Base-by-base conservation (phyloP, 2,329 filamentous ascomycete genomes). In the Davidsoniella neocaledoniae region DNA sequence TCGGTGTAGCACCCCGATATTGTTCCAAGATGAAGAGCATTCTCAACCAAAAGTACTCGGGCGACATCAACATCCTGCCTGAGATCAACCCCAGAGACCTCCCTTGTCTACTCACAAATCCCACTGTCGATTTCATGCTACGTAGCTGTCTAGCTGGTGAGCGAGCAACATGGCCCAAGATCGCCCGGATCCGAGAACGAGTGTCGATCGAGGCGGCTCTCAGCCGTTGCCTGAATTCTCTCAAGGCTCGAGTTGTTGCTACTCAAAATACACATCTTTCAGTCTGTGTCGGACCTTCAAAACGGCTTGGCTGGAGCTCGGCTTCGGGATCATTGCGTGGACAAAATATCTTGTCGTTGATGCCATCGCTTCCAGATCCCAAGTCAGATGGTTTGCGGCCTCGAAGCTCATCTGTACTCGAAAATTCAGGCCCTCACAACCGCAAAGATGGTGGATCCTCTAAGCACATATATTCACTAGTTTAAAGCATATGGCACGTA, bases 1-100 rank as follows among this genome's bases (percentile, higher is more conserved):
- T 93, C 29, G 86, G 86, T 16, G 66, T 94, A 41, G 81, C 91
- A 54, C 83, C 86, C 14, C 91, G 82, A 51, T 69, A 83, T 1
- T 72, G 86, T 56, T 85, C 81, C 43, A 93, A 94, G 61, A 71
- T 81, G 19, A 75, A 78, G 40, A 88, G 85, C 1, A 79, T 96
- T 14, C 71, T 96, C 46, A 88, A 80, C 55, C 90, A 96, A 59
- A 86, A 83, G 55, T 96, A 96, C 59, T 88, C 85, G 2, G 90
- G 90, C 5, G 88, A 96, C 63, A 94, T 96, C 60, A 96, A 87
- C 42, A 94, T 96, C 49, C 71, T 94, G 29, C 88, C 88, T 0
- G 78, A 86, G 49, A 81, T 94, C 52, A 75, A 74, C 4, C 77
- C 83, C 48, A 72, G 78, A 6, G 81, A 93, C 54, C 75, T 93